Base-by-base conservation (phyloP, 23 red algal species). In the Gracilaria domingensis region DNA sequence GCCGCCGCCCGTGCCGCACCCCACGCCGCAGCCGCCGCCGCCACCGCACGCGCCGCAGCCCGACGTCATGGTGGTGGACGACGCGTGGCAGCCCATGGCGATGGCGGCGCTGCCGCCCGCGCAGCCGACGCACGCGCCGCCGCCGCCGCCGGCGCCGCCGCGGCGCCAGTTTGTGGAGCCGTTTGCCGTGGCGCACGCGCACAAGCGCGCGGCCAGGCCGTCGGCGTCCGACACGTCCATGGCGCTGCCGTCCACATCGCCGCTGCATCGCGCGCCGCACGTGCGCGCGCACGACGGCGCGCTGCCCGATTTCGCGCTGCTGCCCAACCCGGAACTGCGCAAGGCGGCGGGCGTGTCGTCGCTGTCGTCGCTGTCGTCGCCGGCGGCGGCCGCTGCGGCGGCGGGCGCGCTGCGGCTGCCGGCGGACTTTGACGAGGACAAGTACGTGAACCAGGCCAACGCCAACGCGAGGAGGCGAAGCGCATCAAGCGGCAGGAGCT, bases 401-500 rank as follows among this genome's bases (percentile, higher is more conserved):
- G n/a, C n/a, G 35, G 21, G 65, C 11, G 28, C 69, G 37, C 42
- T 5, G 4, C 23, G 48, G 26, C 24, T 30, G 26, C 20, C 77
- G 17, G 4, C 56, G 12, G 66, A 48, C 16, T 62, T 87, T 28
- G 88, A 83, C 60, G 38, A 83, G 38, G 4, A 65, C 16, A 60
- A 82, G 20, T 92, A 83, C 47, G 76, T 92, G 21, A 49, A 38
- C 9, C 33, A 57, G 40, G 88, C 88, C 1, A 57, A 51, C 16
- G 47, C 51, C 16, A 50, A 28, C 23, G 88, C 88, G 88, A 92
- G 39, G 78, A 72, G 48, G 88, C 77, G 17, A 92, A 92, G 77
- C 40, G 79, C 24, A 75, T 40, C 26, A 39, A 72, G 40, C 76
- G 88, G 2, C 34, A 83, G 29, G 51, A 70, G 30, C 54, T 92